Evolutionary conservation across 78 protist genomes (phyloP), one percentile per base, ranked within the genome.

Genomic region (Guillardia theta): DNA sequence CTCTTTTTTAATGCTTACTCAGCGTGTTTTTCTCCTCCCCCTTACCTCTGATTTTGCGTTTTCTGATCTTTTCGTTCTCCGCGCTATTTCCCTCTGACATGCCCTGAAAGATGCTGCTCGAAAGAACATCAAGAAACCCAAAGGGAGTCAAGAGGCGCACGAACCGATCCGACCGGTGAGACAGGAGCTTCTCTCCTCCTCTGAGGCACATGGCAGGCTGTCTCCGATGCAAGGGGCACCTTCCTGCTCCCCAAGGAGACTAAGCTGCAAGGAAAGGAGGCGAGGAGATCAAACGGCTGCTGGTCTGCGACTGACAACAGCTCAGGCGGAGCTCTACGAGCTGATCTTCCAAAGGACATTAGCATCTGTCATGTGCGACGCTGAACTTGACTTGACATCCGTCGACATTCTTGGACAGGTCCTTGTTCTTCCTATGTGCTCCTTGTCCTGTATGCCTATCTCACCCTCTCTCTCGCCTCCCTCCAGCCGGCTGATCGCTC

Each of bases 131-230:
- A 4, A 27, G n/a, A 64, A 76, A 77, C 27, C 70, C 30, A 53
- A 54, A 54, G 64, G 58, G 33, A 48, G 88, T 64, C 94, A 93
- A 48, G 94, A 93, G 76, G 88, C 94, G 78, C 94, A 93, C 76
- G 94, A 93, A 90, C 77, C 94, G 41, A 48, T 93, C 4, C 94
- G 94, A 33, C 94, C 94, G 0, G n/a, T n/a, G n/a, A n/a, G n/a
- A n/a, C n/a, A n/a, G n/a, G n/a, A n/a, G n/a, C n/a, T n/a, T n/a
- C n/a, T n/a, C n/a, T 88, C 88, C 47, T n/a, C 33, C 30, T 1
- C 62, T 12, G 43, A 24, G 27, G 47, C 1, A 15, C 33, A 0
- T 0, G 48, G 90, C 43, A 45, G 45, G 48, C 44, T 24, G 90
- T 2, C 4, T 21, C 45, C 44, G 53, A 62, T 93, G 22, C 22